Evolutionary conservation across 2,329 filamentous ascomycete genomes (phyloP).

Genomic region (Pseudocercospora fuligena): DNA sequence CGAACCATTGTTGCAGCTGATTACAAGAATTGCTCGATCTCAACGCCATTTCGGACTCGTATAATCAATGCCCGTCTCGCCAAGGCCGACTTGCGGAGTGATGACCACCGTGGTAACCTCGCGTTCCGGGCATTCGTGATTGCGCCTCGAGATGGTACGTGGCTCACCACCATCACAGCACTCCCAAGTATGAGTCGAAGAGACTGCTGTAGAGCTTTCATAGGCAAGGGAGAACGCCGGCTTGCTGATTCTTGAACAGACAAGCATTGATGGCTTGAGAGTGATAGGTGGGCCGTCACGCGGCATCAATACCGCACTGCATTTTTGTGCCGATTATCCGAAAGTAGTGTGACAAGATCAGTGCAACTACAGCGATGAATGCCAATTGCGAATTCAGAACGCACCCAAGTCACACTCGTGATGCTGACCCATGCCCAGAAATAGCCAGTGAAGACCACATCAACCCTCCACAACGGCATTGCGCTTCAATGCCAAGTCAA

Average conservation of each 20-base stretch:
- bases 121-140: neutral
- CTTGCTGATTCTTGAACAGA: neutral
- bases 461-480: neutral
- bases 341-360: neutral
- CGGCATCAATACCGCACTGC: neutral
- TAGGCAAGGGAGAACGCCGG: neutral
- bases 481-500: slow-evolving; percentile 2
- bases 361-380: neutral
- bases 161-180: neutral
- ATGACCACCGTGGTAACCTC: no score
- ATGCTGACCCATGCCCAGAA: neutral
- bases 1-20: neutral
- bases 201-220: neutral
- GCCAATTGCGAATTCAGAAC: slow-evolving; percentile 1
- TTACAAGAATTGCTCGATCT: neutral
- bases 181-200: neutral
- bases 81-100: neutral
- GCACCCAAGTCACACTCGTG: neutral
- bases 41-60: neutral
- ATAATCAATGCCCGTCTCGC: neutral
- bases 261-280: neutral
- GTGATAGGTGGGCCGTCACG: neutral
- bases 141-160: neutral
- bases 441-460: neutral
- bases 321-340: neutral